These are phyloP conservation scores for Stachybotrys chlorohalonatus DNA, from an alignment of 2,329 filamentous ascomycete genomes.

Conservation along the genomic window DNA sequence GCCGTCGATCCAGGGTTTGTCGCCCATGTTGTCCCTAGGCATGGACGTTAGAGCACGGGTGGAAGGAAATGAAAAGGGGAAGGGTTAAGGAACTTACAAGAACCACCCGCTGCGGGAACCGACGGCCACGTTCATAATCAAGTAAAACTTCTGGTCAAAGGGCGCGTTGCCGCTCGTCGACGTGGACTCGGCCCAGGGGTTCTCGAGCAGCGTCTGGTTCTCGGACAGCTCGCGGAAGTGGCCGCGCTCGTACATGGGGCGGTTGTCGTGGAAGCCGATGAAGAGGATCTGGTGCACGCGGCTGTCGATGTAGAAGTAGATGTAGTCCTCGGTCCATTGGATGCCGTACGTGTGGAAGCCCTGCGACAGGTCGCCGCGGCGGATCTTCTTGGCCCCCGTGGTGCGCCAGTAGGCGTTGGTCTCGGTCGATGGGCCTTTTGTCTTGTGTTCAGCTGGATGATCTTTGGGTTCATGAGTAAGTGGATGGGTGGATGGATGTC, in stretches of 20 bases:
- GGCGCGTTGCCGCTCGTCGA: conserved; percentile 32
- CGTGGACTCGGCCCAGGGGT: conserved; percentile 33
- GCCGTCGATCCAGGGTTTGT: conserved; percentile 37
- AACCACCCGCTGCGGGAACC: conserved; percentile 41
- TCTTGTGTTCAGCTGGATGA: not conserved
- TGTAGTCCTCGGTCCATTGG: conserved; percentile 42
- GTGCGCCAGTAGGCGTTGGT: conserved; percentile 25
- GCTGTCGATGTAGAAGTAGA: conserved; percentile 44
- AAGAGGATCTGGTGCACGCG: conserved; percentile 29
- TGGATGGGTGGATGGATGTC: conserved; percentile 1
- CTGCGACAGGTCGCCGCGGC: conserved; percentile 28
- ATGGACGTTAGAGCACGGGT: not conserved
- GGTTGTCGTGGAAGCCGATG: conserved; percentile 21
- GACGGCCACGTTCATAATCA: conserved; percentile 42
- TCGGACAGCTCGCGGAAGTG: conserved; percentile 28
- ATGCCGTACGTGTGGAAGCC: conserved; percentile 42
- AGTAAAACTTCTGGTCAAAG: conserved; percentile 42
- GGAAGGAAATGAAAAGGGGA: not conserved
- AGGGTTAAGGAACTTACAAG: conserved; percentile 15
- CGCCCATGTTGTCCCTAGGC: conserved; percentile 28
- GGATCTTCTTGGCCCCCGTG: conserved; percentile 19
- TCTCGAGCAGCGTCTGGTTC: conserved; percentile 29
- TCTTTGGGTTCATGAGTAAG: not conserved
- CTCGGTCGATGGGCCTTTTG: conserved; percentile 11
- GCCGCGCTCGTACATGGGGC: conserved; percentile 31